A percentile compares a stretch with the other conserved stretches of the same genome.
Conservation (phyloP, 352 stramenopile species). For the Phytophthora meadii region DNA sequence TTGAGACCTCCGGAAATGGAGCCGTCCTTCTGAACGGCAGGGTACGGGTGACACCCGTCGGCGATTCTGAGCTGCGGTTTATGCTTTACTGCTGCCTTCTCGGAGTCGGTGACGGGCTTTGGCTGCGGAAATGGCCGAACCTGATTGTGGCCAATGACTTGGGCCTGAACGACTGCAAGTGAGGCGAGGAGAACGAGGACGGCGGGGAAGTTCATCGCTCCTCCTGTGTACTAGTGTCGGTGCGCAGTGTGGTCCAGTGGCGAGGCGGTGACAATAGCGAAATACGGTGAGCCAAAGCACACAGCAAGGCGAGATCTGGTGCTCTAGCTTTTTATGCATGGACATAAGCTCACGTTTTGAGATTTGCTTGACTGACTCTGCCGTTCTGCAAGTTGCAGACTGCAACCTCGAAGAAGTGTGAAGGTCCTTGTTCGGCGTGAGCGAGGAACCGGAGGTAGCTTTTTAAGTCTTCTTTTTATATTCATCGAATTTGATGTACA, state of each 20-base stretch:
- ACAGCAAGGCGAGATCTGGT: not conserved
- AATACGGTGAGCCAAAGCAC: slow-evolving; percentile 7
- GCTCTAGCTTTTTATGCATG: slow-evolving; percentile 15
- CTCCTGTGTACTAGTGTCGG: not conserved
- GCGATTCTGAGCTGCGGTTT: slow-evolving; percentile 36
- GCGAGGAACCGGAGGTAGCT: too few species aligned
- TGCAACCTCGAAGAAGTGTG: too few species aligned
- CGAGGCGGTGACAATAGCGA: slow-evolving; percentile 4
- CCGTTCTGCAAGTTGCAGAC: not conserved
- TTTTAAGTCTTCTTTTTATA: too few species aligned
- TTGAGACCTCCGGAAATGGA: slow-evolving; percentile 32
- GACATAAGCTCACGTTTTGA: slow-evolving; percentile 9
- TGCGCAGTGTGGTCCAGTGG: slow-evolving; percentile 1
- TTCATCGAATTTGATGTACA: too few species aligned
- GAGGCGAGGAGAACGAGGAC: slow-evolving; percentile 22
- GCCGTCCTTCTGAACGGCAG: slow-evolving; percentile 31
- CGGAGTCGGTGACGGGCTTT: slow-evolving; percentile 19
- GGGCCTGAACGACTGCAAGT: slow-evolving; percentile 18
- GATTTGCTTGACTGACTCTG: slow-evolving; percentile 28
- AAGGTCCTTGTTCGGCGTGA: too few species aligned
- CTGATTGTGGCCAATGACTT: slow-evolving; percentile 28
- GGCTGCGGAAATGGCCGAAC: slow-evolving; percentile 34
- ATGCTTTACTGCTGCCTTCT: slow-evolving; percentile 29
- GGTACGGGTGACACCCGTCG: slow-evolving; percentile 34
- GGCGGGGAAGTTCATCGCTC: slow-evolving; percentile 17